Base-by-base conservation (phyloP, 768 basidiomycete species). In the Boletus speciosus region DNA sequence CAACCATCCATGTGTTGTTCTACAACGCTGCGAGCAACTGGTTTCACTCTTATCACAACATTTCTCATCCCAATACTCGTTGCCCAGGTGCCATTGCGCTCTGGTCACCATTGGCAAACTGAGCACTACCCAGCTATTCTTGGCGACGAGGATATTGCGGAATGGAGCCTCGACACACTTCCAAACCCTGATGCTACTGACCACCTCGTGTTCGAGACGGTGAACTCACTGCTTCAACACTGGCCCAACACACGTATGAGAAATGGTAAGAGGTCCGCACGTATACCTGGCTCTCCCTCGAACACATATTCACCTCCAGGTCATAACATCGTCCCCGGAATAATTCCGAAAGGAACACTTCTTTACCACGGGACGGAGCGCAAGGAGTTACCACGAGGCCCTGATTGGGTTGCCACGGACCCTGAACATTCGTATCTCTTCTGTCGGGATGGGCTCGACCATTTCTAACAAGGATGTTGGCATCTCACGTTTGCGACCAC, bases 161-260 rank as follows among this genome's bases (percentile, higher is more conserved):
- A 47, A 3, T 73, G 72, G 72, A 53, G 43, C 36, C 47, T 72
- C 15, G 51, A 66, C 15, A 45, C 39, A 4, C 29, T 46, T 1
- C 72, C 71, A 1, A 54, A 58, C 36, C 55, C 61, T 9, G 65
- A 70, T 53, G 56, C 58, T 11, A 74, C 74, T 2, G 50, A 59
- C 16, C 54, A 65, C 41, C 54, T 64, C 27, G 52, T 65, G 1
- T 64, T 65, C 40, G 60, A 66, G 60, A 54, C 67, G 59, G 54
- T 64, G 59, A 21, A 59, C 67, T 39, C 58, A 64, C 16, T 65
- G 1, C 65, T 77, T 11, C 76, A 78, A 43, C 76, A 72, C 52
- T 78, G 77, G 77, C 72, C 75, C 15, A 76, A 78, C 48, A 76
- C 77, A 0, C 72, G 76, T 4, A 76, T 78, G 64, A 69, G 77